Conservation (phyloP, 73 alveolate species). For the Paraurostyla sp. region DNA sequence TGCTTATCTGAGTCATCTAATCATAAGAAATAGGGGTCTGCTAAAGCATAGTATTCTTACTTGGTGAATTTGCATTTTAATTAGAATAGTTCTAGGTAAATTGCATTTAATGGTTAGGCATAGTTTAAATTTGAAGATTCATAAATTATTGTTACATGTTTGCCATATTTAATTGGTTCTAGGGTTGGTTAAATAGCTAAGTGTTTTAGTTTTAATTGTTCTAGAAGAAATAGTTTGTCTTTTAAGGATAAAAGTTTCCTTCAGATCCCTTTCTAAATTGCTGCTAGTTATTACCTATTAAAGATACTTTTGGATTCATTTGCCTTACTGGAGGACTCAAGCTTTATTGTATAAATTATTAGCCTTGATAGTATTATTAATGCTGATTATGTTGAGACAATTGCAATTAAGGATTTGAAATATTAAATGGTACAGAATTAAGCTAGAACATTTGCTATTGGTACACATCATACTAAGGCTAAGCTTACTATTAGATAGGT, state of each 20-base stretch:
- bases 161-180: too few species aligned
- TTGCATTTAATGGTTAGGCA: background rate
- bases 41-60: background rate
- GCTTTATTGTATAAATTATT: too few species aligned
- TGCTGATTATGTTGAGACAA: too few species aligned
- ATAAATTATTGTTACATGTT: background rate
- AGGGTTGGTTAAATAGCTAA: too few species aligned
- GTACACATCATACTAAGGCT: background rate
- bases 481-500: background rate
- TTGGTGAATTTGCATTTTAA: too few species aligned
- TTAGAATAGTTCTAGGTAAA: too few species aligned
- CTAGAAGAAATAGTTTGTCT: background rate
- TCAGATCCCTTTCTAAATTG: constrained; percentile 26
- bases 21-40: background rate
- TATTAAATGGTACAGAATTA: background rate
- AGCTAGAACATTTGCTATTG: background rate
- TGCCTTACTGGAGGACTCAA: too few species aligned
- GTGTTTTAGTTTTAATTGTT: background rate
- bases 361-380: too few species aligned
- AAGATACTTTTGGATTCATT: too few species aligned
- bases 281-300: too few species aligned
- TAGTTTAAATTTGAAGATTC: background rate
- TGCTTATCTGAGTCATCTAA: background rate
- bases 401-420: too few species aligned
- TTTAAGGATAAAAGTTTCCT: constrained; percentile 19